Base-by-base conservation (phyloP, 345 rosid genomes). In the Aegle marmelos region DNA sequence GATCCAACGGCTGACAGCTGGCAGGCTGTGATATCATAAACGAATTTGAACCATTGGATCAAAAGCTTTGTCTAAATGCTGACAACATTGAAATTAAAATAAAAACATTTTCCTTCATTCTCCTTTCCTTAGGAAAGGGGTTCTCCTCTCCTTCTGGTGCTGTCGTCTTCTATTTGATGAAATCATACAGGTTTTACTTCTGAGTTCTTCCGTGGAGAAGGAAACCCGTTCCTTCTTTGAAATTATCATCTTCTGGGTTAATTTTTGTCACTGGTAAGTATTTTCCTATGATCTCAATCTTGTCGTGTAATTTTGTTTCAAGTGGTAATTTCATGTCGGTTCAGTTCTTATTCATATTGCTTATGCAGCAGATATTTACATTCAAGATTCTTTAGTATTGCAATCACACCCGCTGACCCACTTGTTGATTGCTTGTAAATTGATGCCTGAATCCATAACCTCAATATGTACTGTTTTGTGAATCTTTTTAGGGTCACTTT, bases 11-110 rank as follows among this genome's bases (percentile, higher is more conserved):
- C 45, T 57, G 14, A 5, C 28, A 74, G 58, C 39, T 60, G 31
- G 28, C 37, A 9, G 27, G 24, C 16, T 62, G 25, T 17, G 63
- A 73, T 22, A 65, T 22, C 64, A 72, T 48, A 27, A 34, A 50
- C 21, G n/a, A 10, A 19, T 50, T 10, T 37, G 13, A 30, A 61
- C 81, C 79, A 76, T 81, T 74, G 7, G 84, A 78, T 81, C 11
- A 36, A 73, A 78, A 28, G 50, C 2, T 9, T 53, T 24, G 17
- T 24, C 4, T 2, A 31, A 31, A 48, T 6, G 73, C 34, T 27
- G 59, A 25, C 22, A 7, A 4, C 50, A 13, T 45, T 45, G 17
- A 13, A 13, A 13, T 45, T 45, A 45, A 45, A 13, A 45, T 41
- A 0, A 11, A 3, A 41, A 3, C 50, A 41, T 41, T 41, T 41